These are phyloP conservation scores for Pseudogymnoascus verrucosus DNA, from an alignment of 2,329 filamentous ascomycete genomes.

Conservation along the genomic window DNA sequence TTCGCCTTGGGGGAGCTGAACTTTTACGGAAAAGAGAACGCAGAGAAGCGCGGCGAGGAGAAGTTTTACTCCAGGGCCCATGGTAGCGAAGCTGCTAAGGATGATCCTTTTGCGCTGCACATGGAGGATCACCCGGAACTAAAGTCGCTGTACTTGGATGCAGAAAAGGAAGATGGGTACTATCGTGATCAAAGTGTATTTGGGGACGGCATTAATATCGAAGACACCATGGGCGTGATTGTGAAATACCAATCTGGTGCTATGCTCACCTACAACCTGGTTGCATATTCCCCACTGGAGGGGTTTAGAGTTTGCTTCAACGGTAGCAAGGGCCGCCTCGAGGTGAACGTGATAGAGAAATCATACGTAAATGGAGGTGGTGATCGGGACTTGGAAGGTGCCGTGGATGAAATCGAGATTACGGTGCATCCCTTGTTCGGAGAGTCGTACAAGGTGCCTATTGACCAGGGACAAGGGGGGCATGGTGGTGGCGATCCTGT, in stretches of 20 bases:
- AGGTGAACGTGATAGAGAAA: slow-evolving; percentile 55
- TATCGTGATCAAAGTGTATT: slow-evolving; percentile 56
- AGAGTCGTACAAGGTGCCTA: slow-evolving; percentile 47
- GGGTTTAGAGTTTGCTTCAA: slow-evolving; percentile 51
- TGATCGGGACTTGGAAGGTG: slow-evolving; percentile 47
- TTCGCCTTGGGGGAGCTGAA: slow-evolving; percentile 50
- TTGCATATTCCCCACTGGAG: slow-evolving; percentile 56
- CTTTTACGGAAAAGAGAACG: slow-evolving; percentile 56
- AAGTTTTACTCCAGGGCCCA: slow-evolving; percentile 43
- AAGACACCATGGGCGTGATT: slow-evolving; percentile 55
- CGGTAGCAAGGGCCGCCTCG: slow-evolving; percentile 49
- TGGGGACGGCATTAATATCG: slow-evolving; percentile 54
- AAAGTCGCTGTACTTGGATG: slow-evolving; percentile 52
- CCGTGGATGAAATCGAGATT: slow-evolving; percentile 41
- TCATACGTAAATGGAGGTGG: slow-evolving; percentile 54
- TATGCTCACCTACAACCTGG: slow-evolving; percentile 50
- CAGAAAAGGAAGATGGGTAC: slow-evolving; percentile 56
- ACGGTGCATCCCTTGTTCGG: slow-evolving; percentile 46
- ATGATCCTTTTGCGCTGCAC: slow-evolving; percentile 52
- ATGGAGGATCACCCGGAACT: slow-evolving; percentile 44
- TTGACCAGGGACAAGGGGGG: slow-evolving; percentile 43
- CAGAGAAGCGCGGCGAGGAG: slow-evolving; percentile 44
- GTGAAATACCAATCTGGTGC: slow-evolving; percentile 49
- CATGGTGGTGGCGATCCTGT: slow-evolving; percentile 54
- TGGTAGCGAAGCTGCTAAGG: slow-evolving; percentile 41